These are phyloP conservation scores for Microcera coccophila DNA, from an alignment of 2,329 filamentous ascomycete genomes.

Conservation along the genomic window DNA sequence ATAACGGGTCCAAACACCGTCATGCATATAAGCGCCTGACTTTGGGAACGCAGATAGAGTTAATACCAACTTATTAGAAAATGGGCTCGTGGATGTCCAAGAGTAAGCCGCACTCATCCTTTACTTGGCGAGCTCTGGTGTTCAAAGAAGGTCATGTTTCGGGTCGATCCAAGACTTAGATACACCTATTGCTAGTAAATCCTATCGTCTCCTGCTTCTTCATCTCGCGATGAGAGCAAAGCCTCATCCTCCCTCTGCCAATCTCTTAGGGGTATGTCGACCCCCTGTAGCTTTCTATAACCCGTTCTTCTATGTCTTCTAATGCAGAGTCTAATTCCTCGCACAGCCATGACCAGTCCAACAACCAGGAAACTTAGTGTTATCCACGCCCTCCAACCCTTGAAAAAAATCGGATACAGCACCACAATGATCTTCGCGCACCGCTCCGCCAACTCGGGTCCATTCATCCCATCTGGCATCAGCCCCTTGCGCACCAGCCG, in stretches of 20 bases:
- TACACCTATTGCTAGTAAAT: no score
- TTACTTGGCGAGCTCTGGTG: no score
- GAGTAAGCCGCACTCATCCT: no score
- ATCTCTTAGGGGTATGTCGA: conserved; percentile 33
- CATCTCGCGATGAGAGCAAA: conserved; percentile 16
- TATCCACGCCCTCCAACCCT: conserved; percentile 28
- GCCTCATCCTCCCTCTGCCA: conserved; percentile 28
- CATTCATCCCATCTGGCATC: conserved; percentile 19
- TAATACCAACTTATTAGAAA: no score
- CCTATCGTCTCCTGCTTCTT: conserved; percentile 5
- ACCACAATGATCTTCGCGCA: conserved; percentile 23
- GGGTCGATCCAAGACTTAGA: no score
- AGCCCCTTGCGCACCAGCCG: conserved; percentile 28
- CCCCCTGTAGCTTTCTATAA: conserved; percentile 8
- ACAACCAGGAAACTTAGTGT: conserved; percentile 5
- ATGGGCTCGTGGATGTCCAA: no score
- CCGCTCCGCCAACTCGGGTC: conserved; percentile 23
- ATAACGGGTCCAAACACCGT: no score
- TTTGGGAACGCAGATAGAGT: no score
- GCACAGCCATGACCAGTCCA: background rate
- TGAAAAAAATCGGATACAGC: conserved; percentile 28
- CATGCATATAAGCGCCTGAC: no score
- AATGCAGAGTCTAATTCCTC: background rate
- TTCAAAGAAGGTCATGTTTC: no score
- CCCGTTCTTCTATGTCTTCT: conserved; percentile 1